phyloP scores from a whole-genome alignment of 257 asterid genomes.

The Solanum pennellii region DNA sequence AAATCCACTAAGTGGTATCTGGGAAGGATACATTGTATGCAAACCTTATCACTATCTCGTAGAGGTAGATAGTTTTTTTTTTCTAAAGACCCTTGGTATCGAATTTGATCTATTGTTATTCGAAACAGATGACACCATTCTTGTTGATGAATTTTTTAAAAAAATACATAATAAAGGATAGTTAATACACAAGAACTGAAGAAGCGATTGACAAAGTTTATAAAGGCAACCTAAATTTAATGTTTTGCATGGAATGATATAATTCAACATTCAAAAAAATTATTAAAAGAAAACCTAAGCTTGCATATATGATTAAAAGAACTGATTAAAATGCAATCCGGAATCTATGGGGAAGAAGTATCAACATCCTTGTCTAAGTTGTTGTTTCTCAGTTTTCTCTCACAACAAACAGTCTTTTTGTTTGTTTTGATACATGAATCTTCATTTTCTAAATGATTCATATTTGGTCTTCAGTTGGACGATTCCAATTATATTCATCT shows the following conservation, averaged over 20 bases:
- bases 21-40: neutral
- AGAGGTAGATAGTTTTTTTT: neutral
- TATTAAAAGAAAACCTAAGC: neutral
- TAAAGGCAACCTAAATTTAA: neutral
- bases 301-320: neutral
- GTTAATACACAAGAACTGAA: neutral
- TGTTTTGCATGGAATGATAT: neutral
- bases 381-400: neutral
- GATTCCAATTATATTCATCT: neutral
- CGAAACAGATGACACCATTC: neutral
- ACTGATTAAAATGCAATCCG: neutral
- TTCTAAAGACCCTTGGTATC: neutral
- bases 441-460: neutral
- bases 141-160: neutral
- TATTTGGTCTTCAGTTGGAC: neutral
- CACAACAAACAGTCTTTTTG: neutral
- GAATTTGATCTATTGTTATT: neutral
- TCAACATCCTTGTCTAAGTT: neutral
- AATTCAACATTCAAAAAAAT: neutral
- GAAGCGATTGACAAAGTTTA: neutral
- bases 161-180: neutral
- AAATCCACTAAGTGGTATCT: neutral
- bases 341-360: neutral
- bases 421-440: neutral
- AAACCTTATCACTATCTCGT: neutral